phyloP scores from a whole-genome alignment of 1,284 basidiomycete species.

The Pseudozyma hubeiensis region DNA sequence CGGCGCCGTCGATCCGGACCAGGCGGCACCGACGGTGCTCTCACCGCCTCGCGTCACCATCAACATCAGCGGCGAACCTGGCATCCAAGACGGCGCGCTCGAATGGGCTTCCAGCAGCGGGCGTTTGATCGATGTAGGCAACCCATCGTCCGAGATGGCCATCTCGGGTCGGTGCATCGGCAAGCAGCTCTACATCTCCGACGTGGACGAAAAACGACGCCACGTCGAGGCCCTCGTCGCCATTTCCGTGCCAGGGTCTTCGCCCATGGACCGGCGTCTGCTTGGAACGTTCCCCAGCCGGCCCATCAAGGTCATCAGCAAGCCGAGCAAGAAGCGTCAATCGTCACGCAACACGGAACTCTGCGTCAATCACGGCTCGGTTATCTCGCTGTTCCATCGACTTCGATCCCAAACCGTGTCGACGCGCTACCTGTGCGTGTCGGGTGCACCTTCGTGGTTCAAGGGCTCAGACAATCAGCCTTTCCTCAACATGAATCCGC shows the following conservation, averaged over 20 bases:
- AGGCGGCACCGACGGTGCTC: slow-evolving; percentile 72
- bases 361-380: slow-evolving; percentile 93
- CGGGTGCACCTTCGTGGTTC: slow-evolving; percentile 76
- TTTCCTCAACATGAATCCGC: slow-evolving; percentile 56
- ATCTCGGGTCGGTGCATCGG: slow-evolving; percentile 81
- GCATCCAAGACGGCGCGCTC: slow-evolving; percentile 82
- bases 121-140: slow-evolving; percentile 82
- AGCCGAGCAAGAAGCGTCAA: slow-evolving; percentile 84
- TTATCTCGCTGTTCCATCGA: slow-evolving; percentile 93
- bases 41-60: slow-evolving; percentile 86
- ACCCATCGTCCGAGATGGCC: slow-evolving; percentile 68
- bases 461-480: slow-evolving; percentile 64
- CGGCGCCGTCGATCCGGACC: slow-evolving; percentile 15
- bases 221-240: slow-evolving; percentile 68
- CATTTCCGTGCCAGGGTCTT: slow-evolving; percentile 78
- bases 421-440: slow-evolving; percentile 94
- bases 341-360: slow-evolving; percentile 85
- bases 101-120: slow-evolving; percentile 86
- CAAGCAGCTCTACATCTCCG: slow-evolving; percentile 89
- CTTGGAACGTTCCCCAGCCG: slow-evolving; percentile 85
- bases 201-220: slow-evolving; percentile 72
- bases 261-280: slow-evolving; percentile 75
- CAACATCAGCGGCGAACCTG: slow-evolving; percentile 88
- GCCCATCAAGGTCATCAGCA: slow-evolving; percentile 91
- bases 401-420: slow-evolving; percentile 77